A percentile compares a stretch with the other conserved stretches of the same genome.
Conservation (phyloP, 352 stramenopile genomes). For the Globisporangium carolinianum region DNA sequence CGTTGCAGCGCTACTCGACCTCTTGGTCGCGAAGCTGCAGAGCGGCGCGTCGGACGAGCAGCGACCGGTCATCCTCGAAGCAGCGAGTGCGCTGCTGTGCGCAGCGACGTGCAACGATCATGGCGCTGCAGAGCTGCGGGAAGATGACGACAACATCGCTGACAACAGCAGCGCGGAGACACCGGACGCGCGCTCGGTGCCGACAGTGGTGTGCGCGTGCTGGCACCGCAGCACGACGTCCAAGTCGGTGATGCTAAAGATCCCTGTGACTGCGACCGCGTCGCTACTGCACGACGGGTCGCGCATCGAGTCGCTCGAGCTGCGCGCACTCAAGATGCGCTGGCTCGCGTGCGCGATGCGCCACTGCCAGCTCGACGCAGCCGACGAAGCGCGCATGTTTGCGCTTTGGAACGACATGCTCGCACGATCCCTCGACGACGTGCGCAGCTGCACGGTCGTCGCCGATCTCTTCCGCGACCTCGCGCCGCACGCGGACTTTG, state of each 20-base stretch:
- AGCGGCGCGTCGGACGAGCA: constrained; percentile 20
- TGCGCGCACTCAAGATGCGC: constrained; percentile 18
- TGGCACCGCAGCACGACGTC: neutral
- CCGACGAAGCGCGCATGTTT: constrained; percentile 13
- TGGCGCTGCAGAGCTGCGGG: neutral
- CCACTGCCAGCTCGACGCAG: constrained; percentile 33
- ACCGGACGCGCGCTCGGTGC: neutral
- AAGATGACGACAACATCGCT: neutral
- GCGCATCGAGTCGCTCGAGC: constrained; percentile 4
- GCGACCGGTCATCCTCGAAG: constrained; percentile 19
- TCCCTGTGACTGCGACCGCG: constrained; percentile 26
- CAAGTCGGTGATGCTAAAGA: constrained; percentile 9
- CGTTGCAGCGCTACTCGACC: constrained; percentile 31
- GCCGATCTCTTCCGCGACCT: constrained; percentile 8
- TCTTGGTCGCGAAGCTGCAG: constrained; percentile 25
- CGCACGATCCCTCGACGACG: constrained; percentile 2
- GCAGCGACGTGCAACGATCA: constrained; percentile 5
- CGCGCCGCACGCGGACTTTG: constrained; percentile 2
- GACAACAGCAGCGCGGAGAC: neutral
- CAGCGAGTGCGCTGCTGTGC: constrained; percentile 33
- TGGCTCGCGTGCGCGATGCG: constrained; percentile 29
- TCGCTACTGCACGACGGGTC: constrained; percentile 3
- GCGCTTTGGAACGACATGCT: constrained; percentile 17
- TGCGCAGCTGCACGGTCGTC: constrained; percentile 2
- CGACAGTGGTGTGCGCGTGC: constrained; percentile 3